A percentile compares a stretch with the other conserved stretches of the same genome.
These are phyloP conservation scores for Solanum pinnatisectum DNA, from an alignment of 257 asterid genomes.

Conservation along the genomic window DNA sequence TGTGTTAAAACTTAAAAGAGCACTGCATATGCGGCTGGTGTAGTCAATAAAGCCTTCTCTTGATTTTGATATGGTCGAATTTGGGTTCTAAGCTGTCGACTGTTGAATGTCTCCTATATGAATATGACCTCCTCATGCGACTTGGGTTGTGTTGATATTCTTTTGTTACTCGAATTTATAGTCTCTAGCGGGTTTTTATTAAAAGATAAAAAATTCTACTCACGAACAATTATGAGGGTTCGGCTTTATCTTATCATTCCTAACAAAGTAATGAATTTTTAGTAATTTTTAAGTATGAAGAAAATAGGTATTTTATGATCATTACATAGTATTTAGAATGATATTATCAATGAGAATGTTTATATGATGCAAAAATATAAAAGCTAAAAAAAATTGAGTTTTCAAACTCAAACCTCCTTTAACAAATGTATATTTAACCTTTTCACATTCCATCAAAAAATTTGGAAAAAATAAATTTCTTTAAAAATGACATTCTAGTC, in stretches of 20 bases:
- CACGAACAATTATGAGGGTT: too few relatives aligned
- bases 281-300: not conserved
- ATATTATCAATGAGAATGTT: too few relatives aligned
- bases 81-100: conserved; percentile 2
- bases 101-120: not conserved
- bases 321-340: too few relatives aligned
- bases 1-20: not conserved
- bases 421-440: not conserved
- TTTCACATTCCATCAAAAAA: not conserved
- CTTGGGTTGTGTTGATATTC: not conserved
- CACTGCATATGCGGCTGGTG: not conserved
- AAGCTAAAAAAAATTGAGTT: not conserved
- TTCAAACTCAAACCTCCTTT: not conserved
- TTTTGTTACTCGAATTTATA: too few relatives aligned
- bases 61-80: not conserved
- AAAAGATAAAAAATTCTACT: rapidly evolving
- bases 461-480: not conserved
- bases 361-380: not conserved
- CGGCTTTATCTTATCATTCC: too few relatives aligned
- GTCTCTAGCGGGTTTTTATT: not conserved
- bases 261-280: too few relatives aligned
- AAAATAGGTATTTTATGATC: not conserved
- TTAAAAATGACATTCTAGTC: not conserved
- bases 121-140: not conserved
- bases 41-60: not conserved